Evolutionary conservation across 2,329 filamentous ascomycete species (phyloP), one percentile per base, ranked within the genome.

Genomic region (Fulvia fulva): DNA sequence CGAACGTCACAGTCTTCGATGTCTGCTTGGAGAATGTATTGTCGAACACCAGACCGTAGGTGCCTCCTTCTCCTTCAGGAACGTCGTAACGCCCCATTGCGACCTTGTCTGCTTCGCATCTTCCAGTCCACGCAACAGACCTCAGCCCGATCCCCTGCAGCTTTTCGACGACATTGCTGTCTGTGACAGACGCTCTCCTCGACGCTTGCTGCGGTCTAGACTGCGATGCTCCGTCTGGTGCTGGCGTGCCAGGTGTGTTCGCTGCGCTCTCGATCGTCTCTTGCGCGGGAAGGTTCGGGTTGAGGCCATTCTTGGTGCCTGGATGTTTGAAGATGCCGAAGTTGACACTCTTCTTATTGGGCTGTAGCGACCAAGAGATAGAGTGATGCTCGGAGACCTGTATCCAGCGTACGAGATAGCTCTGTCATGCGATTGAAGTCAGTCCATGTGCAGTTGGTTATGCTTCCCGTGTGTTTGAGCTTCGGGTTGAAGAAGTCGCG

Each of bases 241-340:
- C 64, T 61, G 64, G 64, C 21, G 63, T 74, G 53, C 61, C 63
- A 47, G 75, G 74, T 53, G 73, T 75, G 14, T 71, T 71, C 16
- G 76, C 63, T 37, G 54, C 53, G 34, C 66, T 62, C 53, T 76
- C 75, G 51, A 74, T 73, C 43, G 76, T 76, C 30, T 69, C 69
- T 58, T 77, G 73, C 22, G 76, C 68, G 12, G 77, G 74, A 11
- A 79, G 63, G 53, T 73, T 71, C 59, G 71, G 79, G 60, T 73
- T 75, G 37, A 77, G 75, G 62, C 83, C 80, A 64, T 80, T 80
- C 60, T 84, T 85, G 58, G 83, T 87, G 65, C 92, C 91, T 1
- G 94, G 93, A 74, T 97, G 94, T 74, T 97, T 97, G 76, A 99
- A 95, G 70, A 99, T 89, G 71, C 92, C 94, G 74, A 99, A 96